Base-by-base conservation (phyloP, 1,139 yeast genomes). In the Blastobotrys persicus region DNA sequence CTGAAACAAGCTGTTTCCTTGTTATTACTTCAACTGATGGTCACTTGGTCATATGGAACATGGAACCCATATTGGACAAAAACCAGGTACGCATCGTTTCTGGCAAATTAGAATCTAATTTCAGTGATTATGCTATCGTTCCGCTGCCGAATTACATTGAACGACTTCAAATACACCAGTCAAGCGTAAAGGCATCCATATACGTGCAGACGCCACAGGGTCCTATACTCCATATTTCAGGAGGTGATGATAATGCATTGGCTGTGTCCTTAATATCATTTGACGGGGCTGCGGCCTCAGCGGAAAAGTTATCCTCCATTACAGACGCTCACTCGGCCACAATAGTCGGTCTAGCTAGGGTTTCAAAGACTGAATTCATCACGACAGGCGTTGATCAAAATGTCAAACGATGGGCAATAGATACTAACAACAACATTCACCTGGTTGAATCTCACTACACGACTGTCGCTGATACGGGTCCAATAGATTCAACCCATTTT, bases 211-310 rank as follows among this genome's bases (percentile, higher is more conserved):
- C 44, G 2, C 18, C 39, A 9, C 31, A 11, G 4, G 44, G 31
- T 14, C 45, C 43, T 12, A 63, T 69, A 4, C 73, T 71, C 48
- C 64, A 83, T 12, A 65, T 82, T 3, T 81, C 96, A 1, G 97
- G 96, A 17, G 98, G 98, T 49, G 98, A 92, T 65, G 98, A 92
- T 60, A 91, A 91, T 67, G 84, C 89, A 0, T 64, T 91, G 6
- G 74, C 75, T 0, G 64, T 80, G 2, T 74, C 80, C 1, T 58
- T 59, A 18, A 64, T 84, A 31, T 45, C 47, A 2, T 46, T 69
- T n/a, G 55, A 54, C 1, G 55, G 58, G 2, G 57, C 52, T 43
- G 34, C 0, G 58, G 67, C 2, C 45, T 42, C 0, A 60, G 72
- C 18, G 59, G 70, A 0, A 7, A 32, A 41, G 17, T 53, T 63